Conservation (phyloP, 2,329 filamentous ascomycete species). For the Aspergillus bombycis region DNA sequence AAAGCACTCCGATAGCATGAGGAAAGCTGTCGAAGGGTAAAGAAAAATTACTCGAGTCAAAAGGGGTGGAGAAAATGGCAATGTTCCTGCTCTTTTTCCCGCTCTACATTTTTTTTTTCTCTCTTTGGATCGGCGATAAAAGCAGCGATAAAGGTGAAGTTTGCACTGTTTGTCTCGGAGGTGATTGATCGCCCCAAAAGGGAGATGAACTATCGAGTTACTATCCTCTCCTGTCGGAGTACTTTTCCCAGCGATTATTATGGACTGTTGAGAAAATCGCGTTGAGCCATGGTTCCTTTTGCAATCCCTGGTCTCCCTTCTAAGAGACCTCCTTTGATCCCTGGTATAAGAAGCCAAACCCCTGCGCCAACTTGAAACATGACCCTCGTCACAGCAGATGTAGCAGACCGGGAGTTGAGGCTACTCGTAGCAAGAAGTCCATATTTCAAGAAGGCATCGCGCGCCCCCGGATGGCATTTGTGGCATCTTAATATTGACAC, state of each 20-base stretch:
- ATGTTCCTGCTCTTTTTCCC: constrained; percentile 11
- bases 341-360: background rate
- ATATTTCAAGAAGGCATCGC: constrained; percentile 6
- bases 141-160: constrained; percentile 29
- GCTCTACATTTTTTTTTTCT: constrained; percentile 14
- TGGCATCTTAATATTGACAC: constrained; percentile 13
- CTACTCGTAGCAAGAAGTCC: constrained; percentile 11
- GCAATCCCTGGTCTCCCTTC: constrained; percentile 18
- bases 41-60: background rate
- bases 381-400: background rate
- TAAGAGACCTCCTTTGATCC: constrained; percentile 4
- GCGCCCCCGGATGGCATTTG: constrained; percentile 17
- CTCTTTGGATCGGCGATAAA: constrained; percentile 27
- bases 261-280: background rate
- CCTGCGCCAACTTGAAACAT: background rate
- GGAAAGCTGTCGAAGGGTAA: constrained; percentile 19
- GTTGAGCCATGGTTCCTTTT: constrained; percentile 1
- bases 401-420: background rate
- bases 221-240: background rate
- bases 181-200: background rate
- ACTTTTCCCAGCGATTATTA: background rate
- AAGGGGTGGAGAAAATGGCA: background rate
- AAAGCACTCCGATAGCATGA: constrained; percentile 55
- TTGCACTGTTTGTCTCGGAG: constrained; percentile 38
- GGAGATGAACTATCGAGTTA: background rate